Percentiles rank a stretch among this genome's conserved stretches.
Evolutionary conservation across 2,329 filamentous ascomycete species (phyloP).

Genomic region (Orbilia javanica): DNA sequence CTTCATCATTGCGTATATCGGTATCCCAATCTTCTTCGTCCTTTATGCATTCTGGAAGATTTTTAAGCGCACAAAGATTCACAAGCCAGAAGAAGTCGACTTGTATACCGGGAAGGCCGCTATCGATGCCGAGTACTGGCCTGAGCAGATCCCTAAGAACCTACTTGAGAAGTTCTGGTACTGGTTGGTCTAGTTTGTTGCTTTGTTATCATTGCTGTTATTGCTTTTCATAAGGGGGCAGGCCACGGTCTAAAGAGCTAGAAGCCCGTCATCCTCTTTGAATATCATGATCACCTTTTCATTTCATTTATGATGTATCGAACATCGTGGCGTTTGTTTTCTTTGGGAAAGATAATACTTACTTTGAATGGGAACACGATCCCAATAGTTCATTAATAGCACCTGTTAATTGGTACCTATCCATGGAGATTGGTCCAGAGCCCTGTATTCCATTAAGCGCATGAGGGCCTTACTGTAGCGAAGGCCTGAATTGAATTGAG

Average conservation of each 20-base stretch:
- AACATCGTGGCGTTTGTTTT: slow-evolving; percentile 47
- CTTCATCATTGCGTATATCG: slow-evolving; percentile 77
- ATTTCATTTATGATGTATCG: slow-evolving; percentile 25
- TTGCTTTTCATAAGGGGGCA: not conserved
- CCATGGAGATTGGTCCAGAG: slow-evolving; percentile 1
- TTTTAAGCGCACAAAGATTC: slow-evolving; percentile 66
- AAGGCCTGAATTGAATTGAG: slow-evolving; percentile 27
- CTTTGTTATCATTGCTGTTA: not conserved
- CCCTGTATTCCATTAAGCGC: slow-evolving; percentile 19
- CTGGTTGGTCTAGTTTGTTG: slow-evolving; percentile 35
- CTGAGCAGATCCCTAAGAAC: slow-evolving; percentile 53
- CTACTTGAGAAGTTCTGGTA: slow-evolving; percentile 45
- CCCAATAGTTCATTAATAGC: slow-evolving; percentile 26
- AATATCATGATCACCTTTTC: slow-evolving; percentile 17
- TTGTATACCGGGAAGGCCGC: slow-evolving; percentile 72
- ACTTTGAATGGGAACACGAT: slow-evolving; percentile 23
- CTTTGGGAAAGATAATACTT: slow-evolving; percentile 33
- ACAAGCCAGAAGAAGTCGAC: slow-evolving; percentile 70
- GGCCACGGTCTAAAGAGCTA: slow-evolving; percentile 8
- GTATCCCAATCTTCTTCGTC: slow-evolving; percentile 73
- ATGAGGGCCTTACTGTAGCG: not conserved
- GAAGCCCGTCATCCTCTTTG: not conserved
- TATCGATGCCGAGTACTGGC: slow-evolving; percentile 68
- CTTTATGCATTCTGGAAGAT: slow-evolving; percentile 75
- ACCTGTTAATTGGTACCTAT: not conserved